Base-by-base conservation (phyloP, 805 yeast species). In the Saccharomycopsis lassenensis region DNA sequence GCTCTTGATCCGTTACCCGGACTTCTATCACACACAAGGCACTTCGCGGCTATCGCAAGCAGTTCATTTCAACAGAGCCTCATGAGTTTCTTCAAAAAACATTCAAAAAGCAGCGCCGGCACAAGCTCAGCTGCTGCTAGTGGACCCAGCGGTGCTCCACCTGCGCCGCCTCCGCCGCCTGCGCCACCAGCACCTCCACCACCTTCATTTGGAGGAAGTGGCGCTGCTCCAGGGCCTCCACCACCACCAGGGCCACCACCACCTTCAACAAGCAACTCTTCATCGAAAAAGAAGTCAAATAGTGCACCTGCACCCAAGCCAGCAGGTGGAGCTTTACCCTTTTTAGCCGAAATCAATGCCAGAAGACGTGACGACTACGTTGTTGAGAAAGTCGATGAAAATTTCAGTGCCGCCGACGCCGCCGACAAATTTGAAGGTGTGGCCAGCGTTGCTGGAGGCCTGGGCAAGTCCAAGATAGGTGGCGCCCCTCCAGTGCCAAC, bases 291-390 rank as follows among this genome's bases (percentile, higher is more conserved):
- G 16, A 33, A 51, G 4, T 37, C 48, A 5, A 37, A 45, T 17
- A 33, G 48, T 7, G 23, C 46, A 24, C 51, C 54, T 5, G 45
- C 52, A 29, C 23, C 46, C 14, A 43, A 48, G 33, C 39, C 49
- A 10, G 46, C 46, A 12, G 36, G 38, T 21, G 73, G 71, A 1
- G 66, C 61, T 0, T 50, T 73, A 15, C 80, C 82, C 5, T 74
- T 74, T 47, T 57, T 74, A 29, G 74, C 72, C 1, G 70, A 73
- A 39, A 74, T 74, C 35, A 71, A 72, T 44, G 63, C 67, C 26
- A 70, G 67, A 49, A 61, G 79, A 52, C 62, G 67, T 43, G 75
- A 74, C 17, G 42, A 65, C 1, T 50, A 58, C 49, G 76, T 70
- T 14, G 60, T 73, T n/a, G 73, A 65, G 35, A 50, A 56, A 5